Conservation (phyloP, 2,329 filamentous ascomycete genomes). For the Fonsecaea pedrosoi region DNA sequence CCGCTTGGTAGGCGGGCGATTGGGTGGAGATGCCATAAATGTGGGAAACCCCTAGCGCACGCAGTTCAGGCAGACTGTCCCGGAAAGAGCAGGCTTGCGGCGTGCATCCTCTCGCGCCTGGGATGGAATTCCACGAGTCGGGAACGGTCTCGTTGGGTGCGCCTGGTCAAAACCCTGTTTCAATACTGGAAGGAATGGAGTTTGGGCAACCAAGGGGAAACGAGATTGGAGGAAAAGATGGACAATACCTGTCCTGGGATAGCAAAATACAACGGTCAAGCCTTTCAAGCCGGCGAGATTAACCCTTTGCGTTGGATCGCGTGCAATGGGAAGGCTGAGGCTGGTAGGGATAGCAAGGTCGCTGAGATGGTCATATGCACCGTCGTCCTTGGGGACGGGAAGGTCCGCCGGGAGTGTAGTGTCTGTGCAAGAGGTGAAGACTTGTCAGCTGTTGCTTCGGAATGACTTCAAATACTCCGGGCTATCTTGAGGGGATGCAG, state of each 20-base stretch:
- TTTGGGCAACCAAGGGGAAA: not conserved
- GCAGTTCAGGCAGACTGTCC: constrained; percentile 44
- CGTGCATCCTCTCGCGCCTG: constrained; percentile 54
- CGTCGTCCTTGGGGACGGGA: constrained; percentile 50
- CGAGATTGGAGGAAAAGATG: not conserved
- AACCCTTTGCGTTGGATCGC: constrained; percentile 28
- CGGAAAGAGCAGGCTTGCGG: constrained; percentile 55
- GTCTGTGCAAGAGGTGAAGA: constrained; percentile 29
- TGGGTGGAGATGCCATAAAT: constrained; percentile 53
- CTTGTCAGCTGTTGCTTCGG: not conserved
- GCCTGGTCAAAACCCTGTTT: constrained; percentile 40
- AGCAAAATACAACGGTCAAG: constrained; percentile 53
- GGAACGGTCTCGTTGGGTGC: constrained; percentile 51
- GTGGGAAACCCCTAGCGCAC: constrained; percentile 43
- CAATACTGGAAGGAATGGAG: not conserved
- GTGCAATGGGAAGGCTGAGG: constrained; percentile 42
- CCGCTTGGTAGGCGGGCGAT: constrained; percentile 49
- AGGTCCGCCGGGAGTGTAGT: constrained; percentile 45
- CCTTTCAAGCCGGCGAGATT: constrained; percentile 47
- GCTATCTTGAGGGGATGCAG: not conserved
- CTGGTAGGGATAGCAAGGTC: constrained; percentile 42
- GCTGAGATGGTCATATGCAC: constrained; percentile 49
- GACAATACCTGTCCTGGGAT: constrained; percentile 41
- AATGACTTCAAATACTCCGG: not conserved
- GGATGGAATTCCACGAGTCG: constrained; percentile 52